These are phyloP conservation scores for Alternaria solani DNA, from an alignment of 2,329 filamentous ascomycete species.

Conservation along the genomic window DNA sequence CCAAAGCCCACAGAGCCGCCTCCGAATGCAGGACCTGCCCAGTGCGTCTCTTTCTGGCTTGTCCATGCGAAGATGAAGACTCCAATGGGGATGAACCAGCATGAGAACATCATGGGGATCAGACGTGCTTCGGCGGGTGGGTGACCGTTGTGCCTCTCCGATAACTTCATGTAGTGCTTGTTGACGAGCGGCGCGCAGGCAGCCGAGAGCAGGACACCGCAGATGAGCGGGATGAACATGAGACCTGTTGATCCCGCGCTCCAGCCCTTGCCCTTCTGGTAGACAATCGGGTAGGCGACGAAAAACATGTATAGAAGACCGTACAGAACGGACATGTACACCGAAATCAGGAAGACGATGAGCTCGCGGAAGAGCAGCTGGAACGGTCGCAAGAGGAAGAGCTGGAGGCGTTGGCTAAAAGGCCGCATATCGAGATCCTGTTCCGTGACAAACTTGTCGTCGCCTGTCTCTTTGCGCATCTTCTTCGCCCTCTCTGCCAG, in stretches of 20 bases:
- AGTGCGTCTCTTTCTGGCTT: slow-evolving; percentile 70
- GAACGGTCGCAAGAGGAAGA: slow-evolving; percentile 84
- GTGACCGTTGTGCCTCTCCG: slow-evolving; percentile 69
- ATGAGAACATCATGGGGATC: slow-evolving; percentile 72
- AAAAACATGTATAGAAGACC: slow-evolving; percentile 75
- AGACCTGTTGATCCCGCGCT: slow-evolving; percentile 76
- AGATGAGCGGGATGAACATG: slow-evolving; percentile 85
- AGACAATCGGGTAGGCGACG: slow-evolving; percentile 70
- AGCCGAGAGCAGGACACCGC: slow-evolving; percentile 76
- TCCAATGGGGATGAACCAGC: slow-evolving; percentile 69
- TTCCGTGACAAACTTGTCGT: slow-evolving; percentile 76
- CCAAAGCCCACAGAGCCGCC: slow-evolving; percentile 74
- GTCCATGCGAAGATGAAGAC: slow-evolving; percentile 75
- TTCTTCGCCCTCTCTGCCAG: slow-evolving; percentile 75
- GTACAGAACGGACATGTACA: slow-evolving; percentile 88
- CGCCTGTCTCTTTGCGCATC: slow-evolving; percentile 73
- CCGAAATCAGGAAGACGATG: slow-evolving; percentile 82
- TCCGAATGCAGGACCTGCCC: slow-evolving; percentile 76
- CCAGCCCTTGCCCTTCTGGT: slow-evolving; percentile 81
- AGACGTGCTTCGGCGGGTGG: slow-evolving; percentile 81
- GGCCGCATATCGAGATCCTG: slow-evolving; percentile 79
- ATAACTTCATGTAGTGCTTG: slow-evolving; percentile 76
- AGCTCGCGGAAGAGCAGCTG: slow-evolving; percentile 84
- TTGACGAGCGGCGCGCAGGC: slow-evolving; percentile 76
- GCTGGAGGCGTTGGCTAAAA: slow-evolving; percentile 70